These are phyloP conservation scores for Apophysomyces ossiformis DNA, from an alignment of 371 early-diverging fungal genomes.

Conservation along the genomic window DNA sequence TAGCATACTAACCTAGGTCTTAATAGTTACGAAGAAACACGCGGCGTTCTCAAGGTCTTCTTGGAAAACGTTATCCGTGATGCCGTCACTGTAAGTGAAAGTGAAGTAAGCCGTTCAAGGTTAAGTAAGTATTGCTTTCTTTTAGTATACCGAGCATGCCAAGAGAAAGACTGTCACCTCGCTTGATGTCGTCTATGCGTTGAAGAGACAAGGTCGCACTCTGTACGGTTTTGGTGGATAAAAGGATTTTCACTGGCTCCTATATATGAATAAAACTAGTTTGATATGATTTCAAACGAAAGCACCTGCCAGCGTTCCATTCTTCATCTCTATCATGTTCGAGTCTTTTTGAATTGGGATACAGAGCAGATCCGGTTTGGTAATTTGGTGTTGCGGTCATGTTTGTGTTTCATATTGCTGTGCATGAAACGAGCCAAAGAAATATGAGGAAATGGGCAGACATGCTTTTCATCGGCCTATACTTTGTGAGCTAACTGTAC, in stretches of 20 bases:
- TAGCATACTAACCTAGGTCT: background rate
- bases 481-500: too few species aligned
- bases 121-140: background rate
- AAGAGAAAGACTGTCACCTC: constrained; percentile 98
- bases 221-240: constrained; percentile 62
- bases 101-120: background rate
- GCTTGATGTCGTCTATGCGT: constrained; percentile 93
- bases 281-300: too few species aligned
- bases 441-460: too few species aligned
- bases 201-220: constrained; percentile 97
- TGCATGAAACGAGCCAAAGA: too few species aligned
- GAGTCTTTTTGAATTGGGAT: too few species aligned
- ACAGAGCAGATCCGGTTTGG: too few species aligned
- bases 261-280: background rate
- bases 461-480: too few species aligned
- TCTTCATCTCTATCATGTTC: too few species aligned
- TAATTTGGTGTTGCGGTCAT: too few species aligned
- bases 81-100: constrained; percentile 76
- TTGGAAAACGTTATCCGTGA: constrained; percentile 98
- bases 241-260: constrained; percentile 12
- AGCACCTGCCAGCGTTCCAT: too few species aligned
- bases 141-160: constrained; percentile 97
- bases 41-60: constrained; percentile 96
- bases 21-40: constrained; percentile 93
- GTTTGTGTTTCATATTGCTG: too few species aligned